A percentile compares a stretch with the other conserved stretches of the same genome.
phyloP scores from a whole-genome alignment of 345 rosid species.

The Gossypium herbaceum region DNA sequence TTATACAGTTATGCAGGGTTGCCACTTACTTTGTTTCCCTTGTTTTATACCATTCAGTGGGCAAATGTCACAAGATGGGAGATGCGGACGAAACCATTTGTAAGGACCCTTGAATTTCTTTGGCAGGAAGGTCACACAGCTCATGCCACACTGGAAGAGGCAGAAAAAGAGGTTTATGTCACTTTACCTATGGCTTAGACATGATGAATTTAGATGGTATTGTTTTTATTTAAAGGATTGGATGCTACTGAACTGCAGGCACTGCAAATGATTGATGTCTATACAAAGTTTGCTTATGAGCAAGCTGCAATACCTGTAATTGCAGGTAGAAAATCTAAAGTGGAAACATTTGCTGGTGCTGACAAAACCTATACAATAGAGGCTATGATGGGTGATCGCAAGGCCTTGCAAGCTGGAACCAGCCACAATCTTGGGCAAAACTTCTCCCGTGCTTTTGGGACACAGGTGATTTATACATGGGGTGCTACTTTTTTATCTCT shows the following conservation, averaged over 20 bases:
- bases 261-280: slow-evolving; percentile 77
- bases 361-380: slow-evolving; percentile 83
- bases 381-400: slow-evolving; percentile 99
- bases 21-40: background rate
- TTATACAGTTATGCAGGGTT: background rate
- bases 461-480: slow-evolving; percentile 47
- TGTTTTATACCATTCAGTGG: slow-evolving; percentile 46
- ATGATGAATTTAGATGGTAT: slow-evolving; percentile 1
- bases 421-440: slow-evolving; percentile 94
- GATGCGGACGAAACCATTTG: slow-evolving; percentile 90
- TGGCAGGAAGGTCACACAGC: slow-evolving; percentile 99
- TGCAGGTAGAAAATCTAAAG: slow-evolving; percentile 80
- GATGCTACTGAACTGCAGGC: slow-evolving; percentile 56
- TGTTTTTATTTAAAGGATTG: slow-evolving; percentile 21
- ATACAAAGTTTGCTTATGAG: slow-evolving; percentile 87
- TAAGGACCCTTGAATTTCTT: slow-evolving; percentile 90
- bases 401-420: slow-evolving; percentile 93
- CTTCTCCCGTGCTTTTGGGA: slow-evolving; percentile 85
- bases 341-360: slow-evolving; percentile 96
- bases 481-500: background rate
- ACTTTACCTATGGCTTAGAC: slow-evolving; percentile 13
- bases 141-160: slow-evolving; percentile 83
- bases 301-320: slow-evolving; percentile 93
- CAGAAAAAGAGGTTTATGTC: slow-evolving; percentile 76
- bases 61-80: slow-evolving; percentile 97